These are phyloP conservation scores for Lonicera japonica DNA, from an alignment of 129 eudicot genomes.

Conservation along the genomic window DNA sequence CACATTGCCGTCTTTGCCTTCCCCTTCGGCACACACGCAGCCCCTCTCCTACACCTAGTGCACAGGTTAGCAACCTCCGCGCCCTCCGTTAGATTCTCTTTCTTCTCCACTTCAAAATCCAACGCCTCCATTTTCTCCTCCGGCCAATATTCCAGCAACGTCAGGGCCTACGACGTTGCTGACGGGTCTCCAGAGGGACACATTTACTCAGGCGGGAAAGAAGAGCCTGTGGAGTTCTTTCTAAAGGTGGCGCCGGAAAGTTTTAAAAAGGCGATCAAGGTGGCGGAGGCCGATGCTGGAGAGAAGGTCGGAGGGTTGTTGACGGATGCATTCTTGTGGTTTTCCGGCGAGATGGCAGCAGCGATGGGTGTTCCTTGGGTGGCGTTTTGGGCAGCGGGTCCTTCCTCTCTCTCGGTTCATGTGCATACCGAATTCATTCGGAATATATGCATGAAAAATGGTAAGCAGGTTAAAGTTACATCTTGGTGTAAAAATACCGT, in stretches of 20 bases:
- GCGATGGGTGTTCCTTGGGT: conserved; percentile 29
- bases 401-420: conserved; percentile 30
- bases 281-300: conserved; percentile 28
- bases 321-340: conserved; percentile 42
- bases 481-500: too few species aligned
- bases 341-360: conserved; percentile 31
- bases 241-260: conserved; percentile 20
- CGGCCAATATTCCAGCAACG: background rate
- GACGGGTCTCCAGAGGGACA: conserved; percentile 29
- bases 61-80: conserved; percentile 23
- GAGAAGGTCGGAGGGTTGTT: conserved; percentile 23
- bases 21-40: conserved; percentile 42
- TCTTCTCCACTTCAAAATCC: conserved; percentile 23
- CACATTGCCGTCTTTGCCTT: conserved; percentile 36
- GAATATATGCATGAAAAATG: background rate
- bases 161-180: conserved; percentile 2
- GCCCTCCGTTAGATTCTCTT: conserved; percentile 27
- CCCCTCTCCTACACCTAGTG: conserved; percentile 18
- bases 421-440: conserved; percentile 18
- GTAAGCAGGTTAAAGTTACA: too few species aligned
- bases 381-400: conserved; percentile 32
- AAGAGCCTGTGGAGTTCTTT: conserved; percentile 20
- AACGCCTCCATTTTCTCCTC: background rate
- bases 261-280: conserved; percentile 6
- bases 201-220: conserved; percentile 4